These are phyloP conservation scores for Mycosphaerella arachidis DNA, from an alignment of 2,329 filamentous ascomycete genomes.

Conservation along the genomic window DNA sequence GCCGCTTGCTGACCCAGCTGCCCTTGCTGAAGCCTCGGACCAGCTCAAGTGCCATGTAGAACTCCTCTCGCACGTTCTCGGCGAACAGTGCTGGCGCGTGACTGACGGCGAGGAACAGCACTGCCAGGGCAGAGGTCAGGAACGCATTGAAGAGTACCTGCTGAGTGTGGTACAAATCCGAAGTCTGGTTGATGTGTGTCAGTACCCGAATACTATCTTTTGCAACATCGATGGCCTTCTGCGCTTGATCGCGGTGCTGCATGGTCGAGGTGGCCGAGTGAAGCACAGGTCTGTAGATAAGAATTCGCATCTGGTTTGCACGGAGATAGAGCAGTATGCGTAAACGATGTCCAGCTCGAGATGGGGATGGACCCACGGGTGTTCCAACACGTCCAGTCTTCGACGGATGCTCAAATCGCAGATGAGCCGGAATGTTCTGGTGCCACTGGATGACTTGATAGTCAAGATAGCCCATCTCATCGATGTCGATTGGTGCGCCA, in stretches of 20 bases:
- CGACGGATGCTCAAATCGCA: constrained; percentile 57
- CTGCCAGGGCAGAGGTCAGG: constrained; percentile 67
- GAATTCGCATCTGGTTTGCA: constrained; percentile 83
- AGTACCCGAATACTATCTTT: constrained; percentile 73
- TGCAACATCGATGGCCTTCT: constrained; percentile 68
- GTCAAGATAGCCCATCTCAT: constrained; percentile 76
- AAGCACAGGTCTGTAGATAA: constrained; percentile 81
- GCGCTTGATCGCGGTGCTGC: constrained; percentile 67
- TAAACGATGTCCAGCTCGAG: constrained; percentile 66
- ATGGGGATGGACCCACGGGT: constrained; percentile 40
- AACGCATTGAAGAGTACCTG: constrained; percentile 81
- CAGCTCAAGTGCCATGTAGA: constrained; percentile 72
- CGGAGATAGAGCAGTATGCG: constrained; percentile 81
- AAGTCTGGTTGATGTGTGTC: constrained; percentile 65
- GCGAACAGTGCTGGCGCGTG: constrained; percentile 71
- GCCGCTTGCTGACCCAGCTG: constrained; percentile 65
- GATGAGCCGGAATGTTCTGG: constrained; percentile 60
- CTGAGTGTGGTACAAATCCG: constrained; percentile 65
- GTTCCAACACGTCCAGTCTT: constrained; percentile 30
- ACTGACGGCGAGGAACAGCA: constrained; percentile 70
- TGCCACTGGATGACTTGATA: constrained; percentile 86
- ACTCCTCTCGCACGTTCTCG: constrained; percentile 64
- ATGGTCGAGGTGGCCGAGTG: constrained; percentile 81
- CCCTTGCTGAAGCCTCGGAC: constrained; percentile 68
- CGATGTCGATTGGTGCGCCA: constrained; percentile 57